These are phyloP conservation scores for Lonicera japonica DNA, from an alignment of 129 eudicot species.

Conservation along the genomic window DNA sequence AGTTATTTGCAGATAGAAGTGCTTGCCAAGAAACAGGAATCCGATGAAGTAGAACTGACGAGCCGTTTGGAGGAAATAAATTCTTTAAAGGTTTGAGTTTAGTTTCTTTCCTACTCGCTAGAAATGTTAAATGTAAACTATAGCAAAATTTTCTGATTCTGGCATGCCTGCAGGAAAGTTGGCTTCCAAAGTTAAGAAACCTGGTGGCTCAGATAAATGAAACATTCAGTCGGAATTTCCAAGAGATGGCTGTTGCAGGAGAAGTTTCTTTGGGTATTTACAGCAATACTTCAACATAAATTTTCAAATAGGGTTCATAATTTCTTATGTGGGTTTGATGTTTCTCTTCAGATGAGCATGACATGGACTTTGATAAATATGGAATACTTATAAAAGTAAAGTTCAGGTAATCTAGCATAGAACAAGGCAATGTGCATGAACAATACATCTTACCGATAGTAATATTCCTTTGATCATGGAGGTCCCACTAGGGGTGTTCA, in stretches of 20 bases:
- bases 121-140: too few species aligned
- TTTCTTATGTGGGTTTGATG: conserved; percentile 14
- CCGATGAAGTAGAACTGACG: conserved; percentile 52
- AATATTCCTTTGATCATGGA: too few species aligned
- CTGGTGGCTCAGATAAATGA: conserved; percentile 77
- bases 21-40: conserved; percentile 47
- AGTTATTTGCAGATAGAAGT: conserved; percentile 56
- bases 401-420: conserved; percentile 57
- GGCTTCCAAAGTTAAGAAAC: conserved; percentile 88
- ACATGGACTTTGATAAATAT: conserved; percentile 67
- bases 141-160: conserved; percentile 10
- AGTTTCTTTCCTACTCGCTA: conserved; percentile 1
- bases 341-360: conserved; percentile 67
- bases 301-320: conserved; percentile 4
- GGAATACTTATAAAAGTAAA: conserved; percentile 94
- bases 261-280: conserved; percentile 76
- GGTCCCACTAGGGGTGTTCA: too few species aligned
- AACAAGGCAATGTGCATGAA: too few species aligned
- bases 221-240: conserved; percentile 83
- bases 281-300: neutral
- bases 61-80: conserved; percentile 45
- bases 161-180: conserved; percentile 70
- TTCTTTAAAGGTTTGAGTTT: conserved; percentile 49
- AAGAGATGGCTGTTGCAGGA: conserved; percentile 99
- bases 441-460: too few species aligned